Conservation (phyloP, 768 basidiomycete species). For the Russula virescens region DNA sequence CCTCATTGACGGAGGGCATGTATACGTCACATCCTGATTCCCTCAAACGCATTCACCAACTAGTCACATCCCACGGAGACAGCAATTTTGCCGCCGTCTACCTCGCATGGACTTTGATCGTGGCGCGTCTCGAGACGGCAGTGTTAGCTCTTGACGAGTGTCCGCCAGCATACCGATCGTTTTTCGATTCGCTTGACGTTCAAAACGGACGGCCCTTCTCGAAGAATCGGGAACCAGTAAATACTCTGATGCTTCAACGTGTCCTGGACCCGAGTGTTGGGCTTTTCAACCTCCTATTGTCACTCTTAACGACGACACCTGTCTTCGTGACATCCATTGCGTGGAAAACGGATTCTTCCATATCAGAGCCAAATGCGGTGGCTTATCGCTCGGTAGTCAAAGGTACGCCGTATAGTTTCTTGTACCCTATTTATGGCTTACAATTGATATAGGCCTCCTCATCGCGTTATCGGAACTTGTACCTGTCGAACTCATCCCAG, state of each 20-base stretch:
- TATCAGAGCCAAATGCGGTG: constrained; percentile 72
- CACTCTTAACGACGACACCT: constrained; percentile 61
- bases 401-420: constrained; percentile 41
- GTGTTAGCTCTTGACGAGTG: constrained; percentile 45
- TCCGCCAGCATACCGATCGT: constrained; percentile 47
- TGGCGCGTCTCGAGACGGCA: constrained; percentile 53
- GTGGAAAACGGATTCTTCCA: constrained; percentile 59
- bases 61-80: constrained; percentile 53
- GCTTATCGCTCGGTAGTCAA: constrained; percentile 80
- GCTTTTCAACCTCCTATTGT: constrained; percentile 51
- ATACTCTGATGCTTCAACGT: constrained; percentile 52
- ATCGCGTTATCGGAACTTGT: constrained; percentile 69
- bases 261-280: constrained; percentile 55
- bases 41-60: constrained; percentile 60
- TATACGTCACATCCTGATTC: constrained; percentile 59
- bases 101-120: constrained; percentile 79
- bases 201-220: constrained; percentile 38
- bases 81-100: constrained; percentile 67
- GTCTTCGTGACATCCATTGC: constrained; percentile 70
- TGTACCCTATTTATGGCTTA: constrained; percentile 5
- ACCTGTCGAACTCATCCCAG: constrained; percentile 69
- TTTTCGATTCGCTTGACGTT: constrained; percentile 50
- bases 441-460: constrained; percentile 53
- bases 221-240: constrained; percentile 53
- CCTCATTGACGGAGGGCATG: constrained; percentile 43